Percentiles rank a stretch among this genome's conserved stretches.
Evolutionary conservation across 495 filamentous ascomycete genomes (phyloP).

Genomic region (Haplographium delicatum): DNA sequence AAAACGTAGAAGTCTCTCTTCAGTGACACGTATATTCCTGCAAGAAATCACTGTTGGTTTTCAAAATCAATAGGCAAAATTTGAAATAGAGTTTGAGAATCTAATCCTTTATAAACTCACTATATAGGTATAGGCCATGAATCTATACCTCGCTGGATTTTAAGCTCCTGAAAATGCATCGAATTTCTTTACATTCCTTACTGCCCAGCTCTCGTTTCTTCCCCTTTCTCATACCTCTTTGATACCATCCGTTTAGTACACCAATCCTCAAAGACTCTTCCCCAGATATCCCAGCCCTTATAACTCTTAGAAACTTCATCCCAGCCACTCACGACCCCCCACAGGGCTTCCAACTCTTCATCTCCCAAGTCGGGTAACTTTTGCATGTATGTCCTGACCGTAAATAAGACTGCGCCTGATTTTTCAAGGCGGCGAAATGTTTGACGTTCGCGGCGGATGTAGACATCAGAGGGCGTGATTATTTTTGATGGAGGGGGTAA

Average conservation of each 20-base stretch:
- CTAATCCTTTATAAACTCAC: too few relatives aligned
- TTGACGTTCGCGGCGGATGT: slow-evolving; percentile 50
- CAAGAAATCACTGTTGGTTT: too few relatives aligned
- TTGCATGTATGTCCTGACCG: slow-evolving; percentile 48
- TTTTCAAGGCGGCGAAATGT: slow-evolving; percentile 48
- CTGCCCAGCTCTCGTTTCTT: not conserved
- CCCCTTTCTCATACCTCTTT: not conserved
- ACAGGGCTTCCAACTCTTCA: slow-evolving; percentile 40
- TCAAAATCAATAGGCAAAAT: too few relatives aligned
- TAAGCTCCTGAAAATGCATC: too few relatives aligned
- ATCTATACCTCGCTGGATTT: too few relatives aligned
- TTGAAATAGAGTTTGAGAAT: too few relatives aligned
- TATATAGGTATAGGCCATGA: too few relatives aligned
- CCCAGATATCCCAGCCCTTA: slow-evolving; percentile 49
- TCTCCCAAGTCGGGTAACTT: slow-evolving; percentile 25
- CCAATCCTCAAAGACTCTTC: slow-evolving; percentile 37
- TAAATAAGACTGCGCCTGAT: slow-evolving; percentile 45
- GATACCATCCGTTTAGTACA: slow-evolving; percentile 4
- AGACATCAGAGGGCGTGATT: slow-evolving; percentile 36
- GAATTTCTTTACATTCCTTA: not conserved
- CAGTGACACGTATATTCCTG: too few relatives aligned
- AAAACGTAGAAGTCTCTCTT: too few relatives aligned
- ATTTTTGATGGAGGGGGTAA: slow-evolving; percentile 32
- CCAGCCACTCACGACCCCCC: slow-evolving; percentile 47
- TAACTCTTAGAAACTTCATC: slow-evolving; percentile 46